Base-by-base conservation (phyloP, 2,329 filamentous ascomycete species). In the Penicillium sp. region DNA sequence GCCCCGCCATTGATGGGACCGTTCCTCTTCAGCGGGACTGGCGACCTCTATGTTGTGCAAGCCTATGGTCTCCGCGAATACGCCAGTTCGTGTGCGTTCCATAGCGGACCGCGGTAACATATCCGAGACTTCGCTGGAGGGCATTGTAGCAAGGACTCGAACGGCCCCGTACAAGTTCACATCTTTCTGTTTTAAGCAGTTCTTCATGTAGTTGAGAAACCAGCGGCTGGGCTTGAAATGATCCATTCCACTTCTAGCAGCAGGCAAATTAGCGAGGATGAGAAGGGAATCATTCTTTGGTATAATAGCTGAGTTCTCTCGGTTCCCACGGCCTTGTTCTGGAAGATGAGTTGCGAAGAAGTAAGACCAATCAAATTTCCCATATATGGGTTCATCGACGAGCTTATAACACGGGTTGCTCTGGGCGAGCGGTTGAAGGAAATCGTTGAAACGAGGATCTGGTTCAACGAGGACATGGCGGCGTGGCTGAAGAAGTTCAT, bases 381-480 rank as follows among this genome's bases (percentile, higher is more conserved):
- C 71, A 24, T 82, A 79, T 0, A 79, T 76, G 2, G 2, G 4
- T 52, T 80, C 75, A 6, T 75, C 73, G 0, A 84, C 48, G 40
- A 86, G 61, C 32, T 71, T 68, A 53, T 73, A 76, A 43, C 61
- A 67, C 6, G 72, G 69, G 45, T 75, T 74, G 2, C 70, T 71
- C 1, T 75, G 61, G 6, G 80, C 65, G 2, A 89, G 72, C 0
- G 79, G 73, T 17, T 77, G 60, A 22, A 95, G 78, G 53, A 84
- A 81, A 0, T 79, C 72, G 1, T 69, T 55, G 3, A 77, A 60
- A 0, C 74, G 68, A 2, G 69, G 66, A 31, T 87, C 79, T 3
- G 83, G 82, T 62, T 97, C 90, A 68, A 96, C 76, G 37, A 98
- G 75, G 39, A 96, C 72, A 71, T 98, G 93, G 5, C 80, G 83